Conservation (phyloP, 352 stramenopile genomes). For the Phytophthora litchii region DNA sequence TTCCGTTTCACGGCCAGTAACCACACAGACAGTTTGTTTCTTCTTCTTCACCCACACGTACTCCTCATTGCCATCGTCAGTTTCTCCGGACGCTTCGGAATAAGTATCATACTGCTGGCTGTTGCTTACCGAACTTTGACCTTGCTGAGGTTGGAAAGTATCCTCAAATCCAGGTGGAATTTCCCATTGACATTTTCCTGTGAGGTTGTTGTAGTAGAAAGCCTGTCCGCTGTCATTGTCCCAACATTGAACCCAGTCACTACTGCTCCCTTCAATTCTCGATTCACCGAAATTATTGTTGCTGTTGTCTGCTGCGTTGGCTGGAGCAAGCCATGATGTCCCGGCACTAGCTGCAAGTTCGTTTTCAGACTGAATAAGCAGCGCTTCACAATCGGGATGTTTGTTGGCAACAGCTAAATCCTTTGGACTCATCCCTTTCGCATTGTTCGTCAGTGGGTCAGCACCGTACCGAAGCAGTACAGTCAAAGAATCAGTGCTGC, state of each 20-base stretch:
- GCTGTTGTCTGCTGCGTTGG: constrained; percentile 41
- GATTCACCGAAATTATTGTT: constrained; percentile 13
- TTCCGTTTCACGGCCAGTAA: constrained; percentile 58
- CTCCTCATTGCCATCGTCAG: constrained; percentile 41
- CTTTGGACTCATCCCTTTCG: constrained; percentile 53
- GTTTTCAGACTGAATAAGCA: constrained; percentile 48
- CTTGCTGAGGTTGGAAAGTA: constrained; percentile 34
- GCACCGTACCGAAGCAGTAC: constrained; percentile 58
- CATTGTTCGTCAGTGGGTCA: constrained; percentile 53
- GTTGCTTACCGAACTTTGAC: constrained; percentile 16
- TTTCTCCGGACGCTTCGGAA: constrained; percentile 10
- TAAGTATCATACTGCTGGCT: constrained; percentile 35
- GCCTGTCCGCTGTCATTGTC: constrained; percentile 57
- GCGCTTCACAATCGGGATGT: constrained; percentile 49
- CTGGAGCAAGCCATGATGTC: constrained; percentile 59
- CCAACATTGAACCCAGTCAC: constrained; percentile 66
- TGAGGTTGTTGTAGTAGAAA: constrained; percentile 81
- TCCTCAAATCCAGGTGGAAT: constrained; percentile 43
- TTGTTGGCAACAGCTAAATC: constrained; percentile 55
- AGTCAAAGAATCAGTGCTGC: constrained; percentile 46
- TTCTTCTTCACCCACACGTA: constrained; percentile 85
- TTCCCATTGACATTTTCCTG: constrained; percentile 74
- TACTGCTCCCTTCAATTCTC: constrained; percentile 16
- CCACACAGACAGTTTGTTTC: constrained; percentile 69
- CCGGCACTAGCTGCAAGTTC: constrained; percentile 39